Percentiles rank a stretch among this genome's conserved stretches.
Evolutionary conservation across 2,329 filamentous ascomycete species (phyloP).

Genomic region (Trichoderma koningiopsis): DNA sequence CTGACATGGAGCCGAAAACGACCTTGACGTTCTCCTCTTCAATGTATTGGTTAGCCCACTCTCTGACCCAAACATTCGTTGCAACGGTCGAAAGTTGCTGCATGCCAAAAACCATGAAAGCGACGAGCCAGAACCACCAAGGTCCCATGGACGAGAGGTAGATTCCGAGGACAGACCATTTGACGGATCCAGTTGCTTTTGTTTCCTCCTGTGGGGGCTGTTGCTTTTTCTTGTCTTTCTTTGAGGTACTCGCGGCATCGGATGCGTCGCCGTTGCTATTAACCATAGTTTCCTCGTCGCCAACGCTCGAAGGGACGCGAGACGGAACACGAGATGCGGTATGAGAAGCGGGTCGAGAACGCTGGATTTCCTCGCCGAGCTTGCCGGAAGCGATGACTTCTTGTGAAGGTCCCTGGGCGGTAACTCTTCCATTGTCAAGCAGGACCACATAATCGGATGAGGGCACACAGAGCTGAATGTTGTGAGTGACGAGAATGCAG

Average conservation of each 20-base stretch:
- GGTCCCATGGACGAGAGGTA: slow-evolving; percentile 92
- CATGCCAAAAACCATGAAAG: slow-evolving; percentile 71
- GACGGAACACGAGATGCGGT: slow-evolving; percentile 74
- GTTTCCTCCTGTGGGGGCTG: slow-evolving; percentile 67
- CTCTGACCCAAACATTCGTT: slow-evolving; percentile 90
- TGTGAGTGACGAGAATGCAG: slow-evolving; percentile 95
- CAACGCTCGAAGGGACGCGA: slow-evolving; percentile 73
- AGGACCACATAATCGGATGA: slow-evolving; percentile 78
- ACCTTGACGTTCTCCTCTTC: slow-evolving; percentile 42
- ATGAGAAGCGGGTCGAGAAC: slow-evolving; percentile 69
- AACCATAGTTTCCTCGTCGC: slow-evolving; percentile 63
- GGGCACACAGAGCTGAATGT: slow-evolving; percentile 83
- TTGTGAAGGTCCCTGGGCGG: slow-evolving; percentile 72
- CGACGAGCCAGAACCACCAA: slow-evolving; percentile 91
- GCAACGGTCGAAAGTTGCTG: slow-evolving; percentile 86
- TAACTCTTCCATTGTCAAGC: slow-evolving; percentile 82
- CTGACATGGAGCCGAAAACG: slow-evolving; percentile 30
- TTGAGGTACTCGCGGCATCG: slow-evolving; percentile 50
- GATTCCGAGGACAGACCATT: slow-evolving; percentile 80
- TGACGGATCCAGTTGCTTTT: slow-evolving; percentile 84
- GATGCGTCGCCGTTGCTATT: slow-evolving; percentile 51
- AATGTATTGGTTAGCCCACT: slow-evolving; percentile 91
- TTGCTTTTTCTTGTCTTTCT: slow-evolving; percentile 45
- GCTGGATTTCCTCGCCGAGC: slow-evolving; percentile 81
- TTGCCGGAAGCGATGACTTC: slow-evolving; percentile 85